Conservation (phyloP, 441 rosid species). For the Rhodomyrtus psidioides region DNA sequence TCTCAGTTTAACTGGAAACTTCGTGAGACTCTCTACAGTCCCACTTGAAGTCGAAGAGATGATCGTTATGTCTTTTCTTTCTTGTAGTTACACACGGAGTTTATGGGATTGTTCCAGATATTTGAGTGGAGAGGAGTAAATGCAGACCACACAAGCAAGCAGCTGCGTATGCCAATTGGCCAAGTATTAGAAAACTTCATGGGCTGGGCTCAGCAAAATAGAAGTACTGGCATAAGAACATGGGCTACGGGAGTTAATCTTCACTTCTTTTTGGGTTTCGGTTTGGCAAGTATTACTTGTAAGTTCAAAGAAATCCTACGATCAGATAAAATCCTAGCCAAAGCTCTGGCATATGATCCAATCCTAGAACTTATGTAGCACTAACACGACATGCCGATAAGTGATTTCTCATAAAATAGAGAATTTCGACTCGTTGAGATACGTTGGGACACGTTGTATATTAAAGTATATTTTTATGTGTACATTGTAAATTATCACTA, state of each 20-base stretch:
- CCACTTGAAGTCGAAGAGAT: neutral
- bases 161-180: neutral
- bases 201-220: neutral
- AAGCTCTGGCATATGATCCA: neutral
- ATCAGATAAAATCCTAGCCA: neutral
- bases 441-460: no score
- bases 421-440: no score
- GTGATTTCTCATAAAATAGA: no score
- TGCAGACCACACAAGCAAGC: slow-evolving; percentile 20
- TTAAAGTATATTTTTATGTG: no score
- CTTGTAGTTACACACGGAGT: neutral
- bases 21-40: neutral
- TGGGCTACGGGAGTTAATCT: neutral
- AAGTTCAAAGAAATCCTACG: no score
- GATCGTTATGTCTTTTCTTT: neutral
- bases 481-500: no score
- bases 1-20: neutral
- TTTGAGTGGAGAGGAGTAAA: neutral
- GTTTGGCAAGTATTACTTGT: neutral
- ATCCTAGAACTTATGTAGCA: neutral
- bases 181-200: neutral
- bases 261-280: neutral
- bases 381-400: no score
- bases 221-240: fast-evolving
- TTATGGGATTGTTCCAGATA: neutral